Base-by-base conservation (phyloP, 768 basidiomycete genomes). In the Pisolithus sp. region DNA sequence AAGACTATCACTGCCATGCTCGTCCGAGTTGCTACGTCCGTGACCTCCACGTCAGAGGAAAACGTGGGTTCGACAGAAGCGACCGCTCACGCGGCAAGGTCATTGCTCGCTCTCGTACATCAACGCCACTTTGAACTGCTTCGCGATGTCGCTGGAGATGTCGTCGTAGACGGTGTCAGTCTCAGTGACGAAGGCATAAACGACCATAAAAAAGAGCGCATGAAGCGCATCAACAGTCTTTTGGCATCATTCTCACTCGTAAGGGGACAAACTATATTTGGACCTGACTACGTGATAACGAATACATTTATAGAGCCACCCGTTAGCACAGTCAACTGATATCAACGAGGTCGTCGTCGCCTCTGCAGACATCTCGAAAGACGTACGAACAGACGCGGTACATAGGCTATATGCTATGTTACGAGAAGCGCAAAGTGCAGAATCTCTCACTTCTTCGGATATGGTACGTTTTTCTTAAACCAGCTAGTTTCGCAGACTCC, bases 121-220 rank as follows among this genome's bases (percentile, higher is more conserved):
- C 90, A 90, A 57, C 80, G 86, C 18, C 73, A 87, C 58, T 77
- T 83, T 0, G 59, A 68, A 0, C 55, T 78, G 3, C 70, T 89
- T 45, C 73, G 74, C 28, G 61, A 66, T 5, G 67, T 64, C 4
- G 12, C 34, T 34, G 34, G 15, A 5, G 34, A 34, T 12, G 34
- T 34, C 3, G 12, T 15, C 9, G 73, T 76, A 7, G 69, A 77
- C 5, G 62, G 66, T 3, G 48, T 76, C 4, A 39, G 12, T 1
- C 70, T 49, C 64, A 18, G 30, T n/a, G 34, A 51, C 1, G 56
- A 53, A 12, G 24, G 26, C 5, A 30, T 62, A 10, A 65, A 59
- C 17, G 59, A 66, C 13, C 63, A 62, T 12, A 56, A 52, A 34
- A 64, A 71, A 38, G 68, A 67, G 30, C 52, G 67, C 24, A 73